phyloP scores from a whole-genome alignment of 2,329 filamentous ascomycete genomes.

The Scytalidium lignicola region DNA sequence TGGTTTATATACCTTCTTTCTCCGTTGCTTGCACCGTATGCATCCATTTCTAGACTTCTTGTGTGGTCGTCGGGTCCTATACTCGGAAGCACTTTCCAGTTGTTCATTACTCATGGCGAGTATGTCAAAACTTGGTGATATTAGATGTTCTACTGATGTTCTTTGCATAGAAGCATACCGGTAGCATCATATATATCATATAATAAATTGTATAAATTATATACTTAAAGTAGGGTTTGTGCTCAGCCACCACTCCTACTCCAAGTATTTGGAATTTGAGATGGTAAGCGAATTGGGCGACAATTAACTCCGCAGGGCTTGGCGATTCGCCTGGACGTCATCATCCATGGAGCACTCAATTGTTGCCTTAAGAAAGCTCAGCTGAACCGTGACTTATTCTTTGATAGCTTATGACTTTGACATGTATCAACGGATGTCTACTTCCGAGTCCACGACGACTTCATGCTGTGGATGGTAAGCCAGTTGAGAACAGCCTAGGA shows the following conservation, averaged over 20 bases:
- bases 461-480: too few relatives aligned
- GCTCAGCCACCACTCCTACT: background rate
- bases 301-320: background rate
- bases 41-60: conserved; percentile 4
- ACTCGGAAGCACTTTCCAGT: background rate
- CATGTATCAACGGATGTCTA: too few relatives aligned
- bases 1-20: conserved; percentile 1
- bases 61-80: conserved; percentile 1
- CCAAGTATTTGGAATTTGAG: background rate
- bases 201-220: too few relatives aligned
- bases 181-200: background rate
- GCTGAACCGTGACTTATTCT: too few relatives aligned
- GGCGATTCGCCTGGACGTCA: background rate
- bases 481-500: too few relatives aligned
- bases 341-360: too few relatives aligned
- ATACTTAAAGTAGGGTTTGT: too few relatives aligned
- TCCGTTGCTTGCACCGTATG: conserved; percentile 1
- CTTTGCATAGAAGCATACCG: background rate
- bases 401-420: too few relatives aligned
- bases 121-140: background rate
- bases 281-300: too few relatives aligned
- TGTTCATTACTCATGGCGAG: background rate
- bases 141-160: background rate
- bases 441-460: too few relatives aligned
- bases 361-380: too few relatives aligned